Conservation (phyloP, 805 yeast species). For the Starmerella potacharoeniae region DNA sequence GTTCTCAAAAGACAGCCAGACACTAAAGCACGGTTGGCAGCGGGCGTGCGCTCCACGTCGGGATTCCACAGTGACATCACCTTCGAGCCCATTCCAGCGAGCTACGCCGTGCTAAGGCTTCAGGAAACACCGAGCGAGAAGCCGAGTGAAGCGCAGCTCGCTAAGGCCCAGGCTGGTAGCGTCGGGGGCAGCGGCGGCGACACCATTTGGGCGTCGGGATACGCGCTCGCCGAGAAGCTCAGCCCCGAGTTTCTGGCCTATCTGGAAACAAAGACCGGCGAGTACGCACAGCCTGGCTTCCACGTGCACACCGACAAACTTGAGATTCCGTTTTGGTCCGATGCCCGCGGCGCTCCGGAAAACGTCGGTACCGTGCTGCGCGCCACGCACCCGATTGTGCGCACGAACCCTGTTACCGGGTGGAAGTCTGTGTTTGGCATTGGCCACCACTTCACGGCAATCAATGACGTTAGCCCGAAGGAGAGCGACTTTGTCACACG, state of each 20-base stretch:
- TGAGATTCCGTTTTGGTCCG: slow-evolving; percentile 16
- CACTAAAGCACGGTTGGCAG: background rate
- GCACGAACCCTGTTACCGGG: slow-evolving; percentile 55
- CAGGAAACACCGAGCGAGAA: slow-evolving; percentile 32
- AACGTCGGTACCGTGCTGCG: slow-evolving; percentile 28
- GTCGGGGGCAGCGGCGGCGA: slow-evolving; percentile 32
- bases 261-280: slow-evolving; percentile 34
- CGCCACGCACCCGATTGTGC: slow-evolving; percentile 46
- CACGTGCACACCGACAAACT: background rate
- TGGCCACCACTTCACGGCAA: slow-evolving; percentile 41
- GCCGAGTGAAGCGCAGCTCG: slow-evolving; percentile 1
- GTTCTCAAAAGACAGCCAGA: slow-evolving; percentile 2
- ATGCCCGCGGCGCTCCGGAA: slow-evolving; percentile 25
- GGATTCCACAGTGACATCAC: slow-evolving; percentile 44
- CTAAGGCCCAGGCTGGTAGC: slow-evolving; percentile 6
- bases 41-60: background rate
- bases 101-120: slow-evolving; percentile 39
- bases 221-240: slow-evolving; percentile 41
- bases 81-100: slow-evolving; percentile 46
- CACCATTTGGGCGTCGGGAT: slow-evolving; percentile 41
- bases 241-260: slow-evolving; percentile 38
- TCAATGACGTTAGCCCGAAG: slow-evolving; percentile 59
- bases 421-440: slow-evolving; percentile 43
- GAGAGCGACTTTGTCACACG: slow-evolving; percentile 52
- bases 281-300: slow-evolving; percentile 8